Base-by-base conservation (phyloP, 371 early-diverging fungal genomes). In the Capniomyces stellatus region DNA sequence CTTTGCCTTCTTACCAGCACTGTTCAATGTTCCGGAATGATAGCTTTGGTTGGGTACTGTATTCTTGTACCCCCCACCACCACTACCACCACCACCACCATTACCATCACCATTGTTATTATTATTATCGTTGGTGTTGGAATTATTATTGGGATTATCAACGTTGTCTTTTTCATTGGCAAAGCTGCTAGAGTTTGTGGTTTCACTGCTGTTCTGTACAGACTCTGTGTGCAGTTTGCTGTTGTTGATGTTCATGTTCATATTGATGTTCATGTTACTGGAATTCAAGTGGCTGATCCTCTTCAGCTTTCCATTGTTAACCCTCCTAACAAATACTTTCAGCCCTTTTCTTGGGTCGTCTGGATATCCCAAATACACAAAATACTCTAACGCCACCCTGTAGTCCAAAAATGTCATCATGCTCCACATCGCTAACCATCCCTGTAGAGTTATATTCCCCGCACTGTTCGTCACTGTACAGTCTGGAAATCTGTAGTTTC, bases 361-460 rank as follows among this genome's bases (percentile, higher is more conserved):
- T 35, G 83, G 79, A 67, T 75, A 95, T 2, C 98, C 98, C 40
- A 97, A 83, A 65, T 93, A 94, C 2, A 92, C 93, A 54, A 97
- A 71, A 58, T 94, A 93, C 27, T 83, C 79, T 43, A 97, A 66
- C 1, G 94, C 92, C 4, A 82, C 78, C 42, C 75, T 78, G 69
- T 86, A 75, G 61, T 93, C 89, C 54, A 92, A 71, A 53, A 92
- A 71, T 12, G 98, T 95, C 1, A 89, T 88, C 92, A 94, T 90
- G 61, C 91, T 90, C 97, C 97, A 96, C 62, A 91, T 92, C 22
- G 93, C 95, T 41, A 96, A 67, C 74, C 91, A 96, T 19, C 95
- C 93, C 65, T 92, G 94, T 40, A 94, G 69, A 3, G 95, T 92
- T 4, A 96, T 86, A 3, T 83, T 79, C 2, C 89, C 90, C 2